Evolutionary conservation across 106 monocot genomes (phyloP).

Genomic region (Dendrobium catenatum): DNA sequence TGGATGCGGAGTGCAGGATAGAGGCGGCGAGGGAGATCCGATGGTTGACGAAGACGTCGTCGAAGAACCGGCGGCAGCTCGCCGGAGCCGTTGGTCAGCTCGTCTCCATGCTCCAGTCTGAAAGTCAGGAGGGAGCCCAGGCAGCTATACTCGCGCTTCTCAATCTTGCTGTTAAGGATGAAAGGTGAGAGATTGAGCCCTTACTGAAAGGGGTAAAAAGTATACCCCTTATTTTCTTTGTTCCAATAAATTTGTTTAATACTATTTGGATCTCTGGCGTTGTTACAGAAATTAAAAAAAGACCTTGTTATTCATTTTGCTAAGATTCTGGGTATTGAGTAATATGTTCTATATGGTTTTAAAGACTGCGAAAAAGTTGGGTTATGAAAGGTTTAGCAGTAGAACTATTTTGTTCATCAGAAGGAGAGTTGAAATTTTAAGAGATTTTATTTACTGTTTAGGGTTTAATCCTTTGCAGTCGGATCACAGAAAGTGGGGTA

Average conservation of each 20-base stretch:
- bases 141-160: constrained; percentile 52
- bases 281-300: neutral
- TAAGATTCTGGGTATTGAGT: neutral
- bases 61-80: constrained; percentile 42
- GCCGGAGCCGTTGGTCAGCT: constrained; percentile 40
- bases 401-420: neutral
- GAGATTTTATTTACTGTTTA: neutral
- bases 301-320: neutral
- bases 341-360: neutral
- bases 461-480: neutral
- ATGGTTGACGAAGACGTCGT: constrained; percentile 59
- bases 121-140: constrained; percentile 22
- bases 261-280: neutral
- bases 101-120: constrained; percentile 46
- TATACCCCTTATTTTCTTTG: neutral
- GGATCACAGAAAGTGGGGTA: neutral
- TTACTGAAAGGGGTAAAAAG: neutral
- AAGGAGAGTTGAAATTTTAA: neutral
- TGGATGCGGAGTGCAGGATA: constrained; percentile 36
- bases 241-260: neutral
- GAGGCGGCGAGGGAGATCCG: constrained; percentile 70
- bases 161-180: constrained; percentile 69
- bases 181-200: constrained; percentile 18
- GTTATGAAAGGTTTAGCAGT: too few relatives aligned
- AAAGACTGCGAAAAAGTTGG: neutral